Conservation (phyloP, 2,329 filamentous ascomycete species). For the Apiospora sp. region DNA sequence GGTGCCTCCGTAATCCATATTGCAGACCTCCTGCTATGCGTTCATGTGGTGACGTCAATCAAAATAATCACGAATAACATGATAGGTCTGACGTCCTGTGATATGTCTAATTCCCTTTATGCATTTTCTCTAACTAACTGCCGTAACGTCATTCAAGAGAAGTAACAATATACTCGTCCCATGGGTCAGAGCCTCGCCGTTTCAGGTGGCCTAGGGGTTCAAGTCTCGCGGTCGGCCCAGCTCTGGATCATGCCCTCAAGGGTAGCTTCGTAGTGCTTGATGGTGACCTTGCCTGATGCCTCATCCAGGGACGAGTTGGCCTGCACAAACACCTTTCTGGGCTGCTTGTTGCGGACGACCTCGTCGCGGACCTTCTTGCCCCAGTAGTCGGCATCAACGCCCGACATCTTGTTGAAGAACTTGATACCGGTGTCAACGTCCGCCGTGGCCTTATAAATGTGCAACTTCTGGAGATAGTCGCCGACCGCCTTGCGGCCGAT, state of each 20-base stretch:
- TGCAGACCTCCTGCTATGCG: background rate
- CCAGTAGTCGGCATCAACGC: slow-evolving; percentile 84
- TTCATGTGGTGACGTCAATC: slow-evolving; percentile 1
- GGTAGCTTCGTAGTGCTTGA: slow-evolving; percentile 88
- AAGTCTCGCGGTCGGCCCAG: slow-evolving; percentile 69
- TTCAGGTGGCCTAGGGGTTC: background rate
- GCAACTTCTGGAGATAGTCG: slow-evolving; percentile 87
- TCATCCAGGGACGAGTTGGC: slow-evolving; percentile 83
- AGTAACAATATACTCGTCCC: background rate
- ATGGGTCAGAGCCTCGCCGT: background rate
- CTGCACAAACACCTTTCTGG: slow-evolving; percentile 92
- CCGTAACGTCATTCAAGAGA: no score
- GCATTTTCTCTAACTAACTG: background rate
- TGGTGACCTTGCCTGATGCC: slow-evolving; percentile 71
- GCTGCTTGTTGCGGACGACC: slow-evolving; percentile 79
- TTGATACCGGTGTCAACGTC: slow-evolving; percentile 79
- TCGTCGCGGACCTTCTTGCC: slow-evolving; percentile 79
- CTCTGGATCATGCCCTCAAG: slow-evolving; percentile 84
- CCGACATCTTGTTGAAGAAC: slow-evolving; percentile 85
- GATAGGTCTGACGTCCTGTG: background rate
- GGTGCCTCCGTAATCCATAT: slow-evolving; percentile 6
- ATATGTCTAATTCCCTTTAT: background rate
- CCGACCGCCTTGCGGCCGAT: slow-evolving; percentile 84
- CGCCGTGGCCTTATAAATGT: slow-evolving; percentile 91
- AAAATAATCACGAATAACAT: slow-evolving; percentile 20